These are phyloP conservation scores for Gentiana straminea DNA, from an alignment of 257 asterid species.

Conservation along the genomic window DNA sequence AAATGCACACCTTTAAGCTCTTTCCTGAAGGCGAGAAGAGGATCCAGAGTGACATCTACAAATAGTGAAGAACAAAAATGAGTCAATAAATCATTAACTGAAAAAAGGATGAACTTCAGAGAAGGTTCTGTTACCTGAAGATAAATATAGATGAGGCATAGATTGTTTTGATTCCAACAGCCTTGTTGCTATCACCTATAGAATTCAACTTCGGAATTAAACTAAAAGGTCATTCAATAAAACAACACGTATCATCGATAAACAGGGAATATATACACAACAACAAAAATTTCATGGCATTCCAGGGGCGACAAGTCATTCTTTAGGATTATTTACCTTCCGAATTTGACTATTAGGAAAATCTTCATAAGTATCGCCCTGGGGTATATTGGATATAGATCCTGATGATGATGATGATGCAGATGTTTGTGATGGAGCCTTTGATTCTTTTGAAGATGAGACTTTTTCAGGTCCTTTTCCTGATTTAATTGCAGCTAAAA, in stretches of 20 bases:
- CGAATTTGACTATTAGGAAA: slow-evolving; percentile 90
- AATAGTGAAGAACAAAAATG: slow-evolving; percentile 19
- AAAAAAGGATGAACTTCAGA: slow-evolving; percentile 10
- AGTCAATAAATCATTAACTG: slow-evolving; percentile 12
- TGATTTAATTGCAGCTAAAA: slow-evolving; percentile 78
- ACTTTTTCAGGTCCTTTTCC: slow-evolving; percentile 52
- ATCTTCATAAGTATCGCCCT: slow-evolving; percentile 59
- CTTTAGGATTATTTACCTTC: slow-evolving; percentile 42
- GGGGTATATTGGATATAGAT: slow-evolving; percentile 37
- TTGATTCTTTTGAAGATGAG: slow-evolving; percentile 34
- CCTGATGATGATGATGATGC: slow-evolving; percentile 30
- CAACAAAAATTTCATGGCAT: not conserved
- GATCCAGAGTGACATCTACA: slow-evolving; percentile 86
- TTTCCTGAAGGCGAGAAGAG: slow-evolving; percentile 89
- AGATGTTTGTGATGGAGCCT: slow-evolving; percentile 33
- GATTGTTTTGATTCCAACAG: slow-evolving; percentile 87
- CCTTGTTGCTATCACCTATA: slow-evolving; percentile 91
- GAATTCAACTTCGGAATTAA: slow-evolving; percentile 7
- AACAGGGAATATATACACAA: not conserved
- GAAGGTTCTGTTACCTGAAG: slow-evolving; percentile 52
- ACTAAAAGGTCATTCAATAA: not conserved
- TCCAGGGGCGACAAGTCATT: not conserved
- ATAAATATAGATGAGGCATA: slow-evolving; percentile 91
- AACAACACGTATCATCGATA: not conserved
- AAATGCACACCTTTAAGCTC: slow-evolving; percentile 75